These are phyloP conservation scores for Oropetium thomaeum DNA, from an alignment of 176 grass and related monocot species.

Conservation along the genomic window DNA sequence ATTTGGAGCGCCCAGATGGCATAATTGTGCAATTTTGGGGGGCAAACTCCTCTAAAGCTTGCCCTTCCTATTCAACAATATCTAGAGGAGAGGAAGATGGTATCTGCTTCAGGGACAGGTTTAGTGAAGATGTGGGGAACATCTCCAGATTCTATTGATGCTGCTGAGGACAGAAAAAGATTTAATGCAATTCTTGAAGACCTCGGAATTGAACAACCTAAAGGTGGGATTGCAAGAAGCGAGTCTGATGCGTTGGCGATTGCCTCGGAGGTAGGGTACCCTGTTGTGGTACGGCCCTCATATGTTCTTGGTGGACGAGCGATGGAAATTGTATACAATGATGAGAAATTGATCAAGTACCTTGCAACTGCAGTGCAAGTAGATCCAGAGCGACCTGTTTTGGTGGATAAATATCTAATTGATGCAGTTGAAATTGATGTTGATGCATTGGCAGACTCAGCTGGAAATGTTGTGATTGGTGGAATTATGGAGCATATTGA, in stretches of 20 bases:
- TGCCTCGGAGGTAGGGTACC: conserved; percentile 82
- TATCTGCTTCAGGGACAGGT: conserved; percentile 54
- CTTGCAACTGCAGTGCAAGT: conserved; percentile 95
- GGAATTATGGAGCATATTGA: conserved; percentile 99
- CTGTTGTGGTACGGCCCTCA: conserved; percentile 91
- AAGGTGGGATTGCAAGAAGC: conserved; percentile 92
- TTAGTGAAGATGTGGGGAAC: conserved; percentile 93
- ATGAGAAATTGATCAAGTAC: conserved; percentile 87
- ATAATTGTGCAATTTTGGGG: conserved; percentile 97
- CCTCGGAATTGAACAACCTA: conserved; percentile 88
- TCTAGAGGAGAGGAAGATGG: conserved; percentile 61
- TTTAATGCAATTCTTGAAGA: conserved; percentile 96
- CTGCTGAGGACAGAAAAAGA: conserved; percentile 89
- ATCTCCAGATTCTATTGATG: conserved; percentile 97
- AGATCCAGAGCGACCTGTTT: conserved; percentile 83
- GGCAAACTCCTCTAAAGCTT: conserved; percentile 96
- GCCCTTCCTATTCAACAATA: conserved; percentile 79
- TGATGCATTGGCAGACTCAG: conserved; percentile 81
- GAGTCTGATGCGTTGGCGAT: conserved; percentile 85
- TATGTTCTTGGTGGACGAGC: conserved; percentile 97
- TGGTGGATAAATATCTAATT: conserved; percentile 89
- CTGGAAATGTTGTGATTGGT: conserved; percentile 91
- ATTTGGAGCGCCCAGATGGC: conserved; percentile 88
- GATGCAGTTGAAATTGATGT: conserved; percentile 99
- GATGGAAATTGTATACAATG: conserved; percentile 97